These are phyloP conservation scores for Lolium perenne DNA, from an alignment of 176 grass and related monocot genomes.

Conservation along the genomic window DNA sequence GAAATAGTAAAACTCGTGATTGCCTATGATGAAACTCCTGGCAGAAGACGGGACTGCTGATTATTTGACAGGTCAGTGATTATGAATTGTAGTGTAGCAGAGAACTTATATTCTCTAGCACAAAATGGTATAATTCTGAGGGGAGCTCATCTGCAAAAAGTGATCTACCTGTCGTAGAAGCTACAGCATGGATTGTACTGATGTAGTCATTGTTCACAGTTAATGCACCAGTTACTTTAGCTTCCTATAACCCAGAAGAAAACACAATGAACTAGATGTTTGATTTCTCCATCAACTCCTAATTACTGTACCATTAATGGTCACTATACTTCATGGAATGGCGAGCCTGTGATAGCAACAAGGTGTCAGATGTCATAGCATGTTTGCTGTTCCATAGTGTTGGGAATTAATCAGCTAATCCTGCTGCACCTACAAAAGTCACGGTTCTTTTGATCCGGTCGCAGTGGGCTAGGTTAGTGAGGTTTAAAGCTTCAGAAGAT, in stretches of 20 bases:
- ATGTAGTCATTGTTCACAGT: not conserved
- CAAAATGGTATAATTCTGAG: not conserved
- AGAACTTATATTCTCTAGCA: not conserved
- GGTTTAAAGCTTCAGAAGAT: slow-evolving; percentile 8
- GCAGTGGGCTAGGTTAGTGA: not conserved
- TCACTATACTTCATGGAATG: not conserved
- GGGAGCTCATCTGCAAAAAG: not conserved
- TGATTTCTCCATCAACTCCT: not conserved
- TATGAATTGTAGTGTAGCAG: not conserved
- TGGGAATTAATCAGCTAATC: not conserved
- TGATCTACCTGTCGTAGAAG: not conserved
- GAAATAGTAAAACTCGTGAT: not conserved
- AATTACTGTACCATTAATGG: not conserved
- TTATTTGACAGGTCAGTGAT: not conserved
- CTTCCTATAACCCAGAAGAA: not conserved
- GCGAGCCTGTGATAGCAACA: not conserved
- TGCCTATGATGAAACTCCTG: not conserved
- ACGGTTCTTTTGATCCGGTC: not conserved
- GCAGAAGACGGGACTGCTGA: not conserved
- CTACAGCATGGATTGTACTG: not conserved
- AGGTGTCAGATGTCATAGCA: not conserved
- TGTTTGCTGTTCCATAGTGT: not conserved
- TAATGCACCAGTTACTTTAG: not conserved
- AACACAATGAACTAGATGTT: not conserved
- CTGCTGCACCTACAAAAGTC: not conserved